A percentile compares a stretch with the other conserved stretches of the same genome.
These are phyloP conservation scores for Agastache rugosa DNA, from an alignment of 257 asterid genomes.

Conservation along the genomic window DNA sequence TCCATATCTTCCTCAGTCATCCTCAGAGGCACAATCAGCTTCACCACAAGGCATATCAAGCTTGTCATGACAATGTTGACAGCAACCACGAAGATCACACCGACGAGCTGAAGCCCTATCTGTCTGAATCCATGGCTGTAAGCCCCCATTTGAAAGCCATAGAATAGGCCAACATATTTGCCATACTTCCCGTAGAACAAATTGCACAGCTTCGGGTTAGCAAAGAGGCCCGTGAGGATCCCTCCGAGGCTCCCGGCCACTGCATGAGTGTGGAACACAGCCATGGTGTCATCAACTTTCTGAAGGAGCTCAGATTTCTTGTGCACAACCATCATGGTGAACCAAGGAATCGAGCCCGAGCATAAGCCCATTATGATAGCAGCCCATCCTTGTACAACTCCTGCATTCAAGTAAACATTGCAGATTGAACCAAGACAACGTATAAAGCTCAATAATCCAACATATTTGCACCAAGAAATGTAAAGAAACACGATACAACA, in stretches of 20 bases:
- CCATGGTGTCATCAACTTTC: slow-evolving; percentile 10
- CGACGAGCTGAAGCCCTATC: slow-evolving; percentile 12
- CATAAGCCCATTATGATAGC: slow-evolving; percentile 9
- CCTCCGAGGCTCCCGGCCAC: slow-evolving; percentile 17
- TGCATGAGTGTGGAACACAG: slow-evolving; percentile 15
- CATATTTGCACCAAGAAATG: neutral
- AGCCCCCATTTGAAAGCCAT: slow-evolving; percentile 2
- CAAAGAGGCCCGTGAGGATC: slow-evolving; percentile 12
- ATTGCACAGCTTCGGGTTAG: slow-evolving; percentile 10
- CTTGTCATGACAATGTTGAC: slow-evolving; percentile 2
- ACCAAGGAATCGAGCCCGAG: slow-evolving; percentile 17
- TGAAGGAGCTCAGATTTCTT: slow-evolving; percentile 17
- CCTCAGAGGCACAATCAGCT: slow-evolving; percentile 5
- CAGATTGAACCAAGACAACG: neutral
- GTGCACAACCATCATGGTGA: slow-evolving; percentile 22
- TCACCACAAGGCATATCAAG: neutral
- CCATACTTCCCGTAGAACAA: neutral
- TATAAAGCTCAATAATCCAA: neutral
- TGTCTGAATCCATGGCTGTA: neutral
- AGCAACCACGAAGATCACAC: neutral
- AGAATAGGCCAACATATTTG: neutral
- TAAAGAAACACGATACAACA: neutral
- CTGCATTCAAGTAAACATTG: neutral
- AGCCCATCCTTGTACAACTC: slow-evolving; percentile 19
- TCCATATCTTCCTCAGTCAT: slow-evolving; percentile 20